phyloP scores from a whole-genome alignment of 108 stramenopile species.

The Nannochloropsis oceanica region DNA sequence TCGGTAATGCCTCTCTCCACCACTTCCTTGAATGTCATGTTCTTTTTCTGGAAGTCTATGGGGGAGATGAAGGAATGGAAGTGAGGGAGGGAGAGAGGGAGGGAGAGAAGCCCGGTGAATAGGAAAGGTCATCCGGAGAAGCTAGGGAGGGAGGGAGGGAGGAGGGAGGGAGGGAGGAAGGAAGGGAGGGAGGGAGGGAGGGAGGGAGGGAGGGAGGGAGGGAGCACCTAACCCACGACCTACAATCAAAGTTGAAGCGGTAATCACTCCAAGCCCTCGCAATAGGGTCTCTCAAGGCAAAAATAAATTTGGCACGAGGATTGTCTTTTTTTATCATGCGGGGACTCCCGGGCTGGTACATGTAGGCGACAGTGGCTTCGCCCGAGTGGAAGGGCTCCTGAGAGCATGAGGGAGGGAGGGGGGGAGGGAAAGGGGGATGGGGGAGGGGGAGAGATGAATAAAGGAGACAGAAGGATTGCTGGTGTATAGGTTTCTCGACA shows the following conservation, averaged over 20 bases:
- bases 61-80: neutral
- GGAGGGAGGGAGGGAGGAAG: no score
- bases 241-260: neutral
- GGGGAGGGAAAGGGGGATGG: neutral
- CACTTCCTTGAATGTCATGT: neutral
- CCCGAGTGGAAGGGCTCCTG: neutral
- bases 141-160: no score
- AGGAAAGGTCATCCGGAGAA: no score
- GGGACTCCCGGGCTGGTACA: neutral
- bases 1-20: neutral
- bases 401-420: neutral
- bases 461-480: no score
- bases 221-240: no score
- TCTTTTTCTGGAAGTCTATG: neutral
- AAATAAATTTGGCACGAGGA: slow-evolving; percentile 11
- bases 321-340: neutral
- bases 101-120: neutral
- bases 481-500: no score
- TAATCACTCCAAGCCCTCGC: slow-evolving; percentile 20
- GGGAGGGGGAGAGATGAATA: neutral
- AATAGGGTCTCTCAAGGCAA: slow-evolving; percentile 20
- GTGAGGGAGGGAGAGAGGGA: neutral
- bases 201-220: no score
- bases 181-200: no score
- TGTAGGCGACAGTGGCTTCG: neutral